Evolutionary conservation across 2,329 filamentous ascomycete species (phyloP).

Genomic region (Stachybotrys chartarum): DNA sequence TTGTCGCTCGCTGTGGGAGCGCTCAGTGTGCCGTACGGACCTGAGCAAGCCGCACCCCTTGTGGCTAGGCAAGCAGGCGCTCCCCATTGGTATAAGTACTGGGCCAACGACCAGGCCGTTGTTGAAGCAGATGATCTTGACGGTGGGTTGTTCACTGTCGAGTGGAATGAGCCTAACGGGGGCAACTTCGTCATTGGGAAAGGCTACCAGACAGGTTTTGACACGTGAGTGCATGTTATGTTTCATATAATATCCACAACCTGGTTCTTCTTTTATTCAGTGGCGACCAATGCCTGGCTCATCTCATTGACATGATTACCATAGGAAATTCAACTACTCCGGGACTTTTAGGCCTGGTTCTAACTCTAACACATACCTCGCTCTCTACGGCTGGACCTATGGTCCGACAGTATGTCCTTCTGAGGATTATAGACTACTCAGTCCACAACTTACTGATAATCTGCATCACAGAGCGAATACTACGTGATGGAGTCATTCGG

Average conservation of each 20-base stretch:
- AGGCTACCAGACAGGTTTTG: conserved; percentile 1
- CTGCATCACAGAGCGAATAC: conserved; percentile 2
- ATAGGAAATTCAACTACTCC: conserved; percentile 26
- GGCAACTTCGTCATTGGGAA: conserved; percentile 6
- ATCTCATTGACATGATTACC: neutral
- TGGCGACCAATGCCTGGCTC: neutral
- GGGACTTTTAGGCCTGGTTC: conserved; percentile 25
- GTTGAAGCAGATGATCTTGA: neutral
- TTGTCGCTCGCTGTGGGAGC: conserved; percentile 1
- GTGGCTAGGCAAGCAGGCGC: neutral
- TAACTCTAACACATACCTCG: conserved; percentile 30
- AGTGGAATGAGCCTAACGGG: conserved; percentile 2
- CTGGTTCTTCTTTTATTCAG: neutral
- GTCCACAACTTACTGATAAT: neutral
- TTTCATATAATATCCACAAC: neutral
- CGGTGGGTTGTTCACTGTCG: conserved; percentile 1
- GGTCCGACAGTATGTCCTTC: conserved; percentile 3
- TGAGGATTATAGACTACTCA: neutral
- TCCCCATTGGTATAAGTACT: conserved; percentile 5
- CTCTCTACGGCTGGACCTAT: conserved; percentile 5
- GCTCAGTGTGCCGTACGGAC: conserved; percentile 1
- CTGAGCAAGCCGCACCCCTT: conserved; percentile 2
- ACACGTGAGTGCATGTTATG: conserved; percentile 1
- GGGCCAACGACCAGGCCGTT: conserved; percentile 4
- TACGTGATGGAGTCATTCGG: conserved; percentile 6